These are phyloP conservation scores for Dioscorea alata DNA, from an alignment of 106 monocot genomes.

Conservation along the genomic window DNA sequence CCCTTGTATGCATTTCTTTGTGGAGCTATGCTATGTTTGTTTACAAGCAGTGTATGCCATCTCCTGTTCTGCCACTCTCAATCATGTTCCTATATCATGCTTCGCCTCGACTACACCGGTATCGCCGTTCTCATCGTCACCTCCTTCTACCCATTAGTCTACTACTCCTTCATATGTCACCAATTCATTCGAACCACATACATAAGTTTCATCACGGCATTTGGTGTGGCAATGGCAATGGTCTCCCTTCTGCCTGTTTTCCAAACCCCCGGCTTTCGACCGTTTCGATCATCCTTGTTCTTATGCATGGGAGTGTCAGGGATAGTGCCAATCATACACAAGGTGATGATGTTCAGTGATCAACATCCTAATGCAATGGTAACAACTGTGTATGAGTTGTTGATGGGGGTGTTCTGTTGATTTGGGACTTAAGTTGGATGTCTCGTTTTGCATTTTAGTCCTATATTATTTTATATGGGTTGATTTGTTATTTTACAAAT, in stretches of 20 bases:
- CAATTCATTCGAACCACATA: slow-evolving; percentile 4
- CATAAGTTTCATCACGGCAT: slow-evolving; percentile 8
- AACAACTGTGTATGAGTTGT: slow-evolving; percentile 22
- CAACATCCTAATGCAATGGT: slow-evolving; percentile 23
- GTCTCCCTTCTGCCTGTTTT: slow-evolving; percentile 32
- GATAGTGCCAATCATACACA: slow-evolving; percentile 40
- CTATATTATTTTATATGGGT: no score
- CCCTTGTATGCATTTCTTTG: slow-evolving; percentile 9
- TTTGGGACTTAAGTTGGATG: no score
- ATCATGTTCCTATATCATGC: slow-evolving; percentile 3
- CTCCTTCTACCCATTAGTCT: slow-evolving; percentile 13
- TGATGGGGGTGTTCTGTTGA: slow-evolving; percentile 24
- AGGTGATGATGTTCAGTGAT: slow-evolving; percentile 21
- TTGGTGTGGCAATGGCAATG: slow-evolving; percentile 1
- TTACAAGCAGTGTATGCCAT: slow-evolving; percentile 13
- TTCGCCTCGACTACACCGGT: slow-evolving; percentile 16
- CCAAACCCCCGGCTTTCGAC: slow-evolving; percentile 17
- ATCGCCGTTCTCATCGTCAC: slow-evolving; percentile 15
- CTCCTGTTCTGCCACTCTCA: slow-evolving; percentile 15
- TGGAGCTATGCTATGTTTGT: slow-evolving; percentile 13
- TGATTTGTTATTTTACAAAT: no score
- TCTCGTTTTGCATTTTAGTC: no score
- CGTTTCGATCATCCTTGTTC: slow-evolving; percentile 21
- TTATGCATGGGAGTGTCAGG: slow-evolving; percentile 31
- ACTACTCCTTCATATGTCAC: slow-evolving; percentile 12